Evolutionary conservation across 106 monocot species (phyloP).

Genomic region (Dendrobium officinale): DNA sequence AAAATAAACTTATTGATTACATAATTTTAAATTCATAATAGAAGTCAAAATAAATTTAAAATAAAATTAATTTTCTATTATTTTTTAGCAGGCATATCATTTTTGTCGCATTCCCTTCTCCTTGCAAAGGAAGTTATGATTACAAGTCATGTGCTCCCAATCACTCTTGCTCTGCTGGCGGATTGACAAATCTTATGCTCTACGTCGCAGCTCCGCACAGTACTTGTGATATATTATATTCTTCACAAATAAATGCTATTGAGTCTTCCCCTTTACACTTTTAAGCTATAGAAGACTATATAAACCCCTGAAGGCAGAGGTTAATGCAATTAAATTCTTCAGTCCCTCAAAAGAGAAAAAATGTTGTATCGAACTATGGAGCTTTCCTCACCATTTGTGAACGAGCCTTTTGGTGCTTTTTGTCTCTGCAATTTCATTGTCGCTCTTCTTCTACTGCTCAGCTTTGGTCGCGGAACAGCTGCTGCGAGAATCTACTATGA

Average conservation of each 20-base stretch:
- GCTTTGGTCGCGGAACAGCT: neutral
- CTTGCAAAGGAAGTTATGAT: neutral
- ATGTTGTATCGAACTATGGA: neutral
- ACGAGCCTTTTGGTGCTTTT: neutral
- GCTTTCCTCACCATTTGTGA: neutral
- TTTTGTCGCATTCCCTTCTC: too few species aligned
- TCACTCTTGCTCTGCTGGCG: neutral
- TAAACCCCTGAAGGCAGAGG: neutral
- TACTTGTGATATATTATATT: neutral
- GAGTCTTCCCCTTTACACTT: neutral
- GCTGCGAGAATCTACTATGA: neutral
- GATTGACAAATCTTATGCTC: neutral
- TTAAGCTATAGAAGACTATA: neutral
- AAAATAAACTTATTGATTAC: too few species aligned
- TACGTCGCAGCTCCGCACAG: neutral
- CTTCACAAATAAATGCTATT: neutral
- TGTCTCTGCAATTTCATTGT: slow-evolving; percentile 1
- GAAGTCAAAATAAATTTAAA: too few species aligned
- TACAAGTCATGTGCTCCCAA: neutral
- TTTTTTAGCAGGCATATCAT: too few species aligned
- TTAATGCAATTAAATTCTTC: neutral
- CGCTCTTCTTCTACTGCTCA: neutral
- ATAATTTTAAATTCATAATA: too few species aligned
- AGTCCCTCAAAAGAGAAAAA: neutral
- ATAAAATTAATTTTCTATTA: too few species aligned